Base-by-base conservation (phyloP, 179 eudicot species). In the Corrigiola litoralis region DNA sequence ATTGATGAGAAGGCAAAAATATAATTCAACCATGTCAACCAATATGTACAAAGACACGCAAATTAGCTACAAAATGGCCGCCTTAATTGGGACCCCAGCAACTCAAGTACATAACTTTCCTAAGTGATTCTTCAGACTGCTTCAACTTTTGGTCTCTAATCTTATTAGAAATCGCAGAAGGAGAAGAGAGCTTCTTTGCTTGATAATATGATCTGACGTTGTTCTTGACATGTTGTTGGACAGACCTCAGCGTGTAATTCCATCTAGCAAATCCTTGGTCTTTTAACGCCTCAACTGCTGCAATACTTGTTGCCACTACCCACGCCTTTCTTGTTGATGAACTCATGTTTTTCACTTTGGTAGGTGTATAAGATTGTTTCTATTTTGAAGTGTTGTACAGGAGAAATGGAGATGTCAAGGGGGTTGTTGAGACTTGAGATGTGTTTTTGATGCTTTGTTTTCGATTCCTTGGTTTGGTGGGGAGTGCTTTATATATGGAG, bases 211-310 rank as follows among this genome's bases (percentile, higher is more conserved):
- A 61, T 61, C 73, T 51, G 4, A 69, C 31, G 16, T 69, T 69
- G 33, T n/a, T 69, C 33, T 51, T 69, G 48, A 38, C 17, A 41
- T 69, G 74, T 40, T 63, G 75, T 55, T 48, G 59, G 57, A 49
- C 9, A 13, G 53, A 58, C 16, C 65, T 57, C 8, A 72, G 5
- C 11, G 70, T 42, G 18, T 73, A 61, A 21, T 61, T 73, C 72
- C 77, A 73, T n/a, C 72, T 67, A n/a, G 72, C 77, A 45, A 67
- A 16, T 11, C 77, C 68, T 28, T 73, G 72, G 28, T 67, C 72
- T 67, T 61, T 73, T 24, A 67, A 2, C 36, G 58, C 72, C 36
- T 73, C 72, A 5, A 73, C 68, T 45, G 72, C 41, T 54, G 64
- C 67, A 1, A 67, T 67, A n/a, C n/a, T n/a, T n/a, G n/a, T n/a